phyloP scores from a whole-genome alignment of 306 rosid species.

The Inga oerstediana region DNA sequence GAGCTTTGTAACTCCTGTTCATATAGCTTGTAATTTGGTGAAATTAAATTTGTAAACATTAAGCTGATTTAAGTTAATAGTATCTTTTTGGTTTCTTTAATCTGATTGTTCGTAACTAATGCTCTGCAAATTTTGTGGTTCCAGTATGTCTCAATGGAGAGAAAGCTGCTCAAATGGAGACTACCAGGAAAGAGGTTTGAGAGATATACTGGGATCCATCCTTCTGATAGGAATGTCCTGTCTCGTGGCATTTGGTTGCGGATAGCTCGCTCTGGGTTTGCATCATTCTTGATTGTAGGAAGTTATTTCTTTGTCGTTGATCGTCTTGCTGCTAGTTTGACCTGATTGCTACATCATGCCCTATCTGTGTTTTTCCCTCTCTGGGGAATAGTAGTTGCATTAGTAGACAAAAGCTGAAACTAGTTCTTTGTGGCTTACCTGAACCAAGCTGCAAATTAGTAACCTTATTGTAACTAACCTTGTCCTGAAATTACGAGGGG shows the following conservation, averaged over 20 bases:
- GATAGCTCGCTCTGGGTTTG: conserved; percentile 77
- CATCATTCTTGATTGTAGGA: conserved; percentile 71
- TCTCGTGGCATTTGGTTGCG: conserved; percentile 69
- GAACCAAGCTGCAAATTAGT: neutral
- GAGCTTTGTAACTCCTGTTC: neutral
- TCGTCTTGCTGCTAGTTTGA: conserved; percentile 51
- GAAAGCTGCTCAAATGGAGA: conserved; percentile 75
- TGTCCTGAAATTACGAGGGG: neutral
- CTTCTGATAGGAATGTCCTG: conserved; percentile 71
- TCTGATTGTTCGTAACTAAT: neutral
- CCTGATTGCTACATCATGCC: conserved; percentile 28
- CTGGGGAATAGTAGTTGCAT: neutral
- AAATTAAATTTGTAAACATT: neutral
- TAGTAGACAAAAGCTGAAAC: neutral
- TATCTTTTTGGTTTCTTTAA: neutral
- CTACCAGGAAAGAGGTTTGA: conserved; percentile 71
- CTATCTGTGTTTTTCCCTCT: neutral
- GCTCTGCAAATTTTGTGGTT: conserved; percentile 25
- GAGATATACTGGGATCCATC: conserved; percentile 77
- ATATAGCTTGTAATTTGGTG: neutral
- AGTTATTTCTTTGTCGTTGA: conserved; percentile 70
- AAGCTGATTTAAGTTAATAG: neutral
- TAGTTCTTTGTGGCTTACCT: neutral
- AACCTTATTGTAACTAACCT: neutral
- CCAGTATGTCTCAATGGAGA: conserved; percentile 77